Evolutionary conservation across 768 basidiomycete species (phyloP).

Genomic region (Boletus reticulatus): DNA sequence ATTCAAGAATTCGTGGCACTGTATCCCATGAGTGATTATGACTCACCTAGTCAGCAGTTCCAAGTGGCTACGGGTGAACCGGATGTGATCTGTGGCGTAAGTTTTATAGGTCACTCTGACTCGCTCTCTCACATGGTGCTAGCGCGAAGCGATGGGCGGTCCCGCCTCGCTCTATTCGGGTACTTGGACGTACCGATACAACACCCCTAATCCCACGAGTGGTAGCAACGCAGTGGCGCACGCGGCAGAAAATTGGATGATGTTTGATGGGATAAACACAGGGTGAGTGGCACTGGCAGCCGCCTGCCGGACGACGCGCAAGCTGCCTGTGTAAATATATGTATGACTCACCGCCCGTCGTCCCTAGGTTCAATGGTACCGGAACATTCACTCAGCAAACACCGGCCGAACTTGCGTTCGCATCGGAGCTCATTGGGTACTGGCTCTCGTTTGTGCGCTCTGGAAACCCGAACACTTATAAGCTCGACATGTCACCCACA

Average conservation of each 20-base stretch:
- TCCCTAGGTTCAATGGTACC: slow-evolving; percentile 48
- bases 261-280: slow-evolving; percentile 60
- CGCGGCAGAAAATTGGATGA: slow-evolving; percentile 67
- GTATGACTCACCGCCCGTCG: slow-evolving; percentile 17
- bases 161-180: slow-evolving; percentile 35
- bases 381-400: slow-evolving; percentile 47
- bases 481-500: slow-evolving; percentile 46
- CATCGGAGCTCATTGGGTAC: slow-evolving; percentile 59
- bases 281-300: slow-evolving; percentile 39
- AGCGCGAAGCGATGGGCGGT: slow-evolving; percentile 47
- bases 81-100: slow-evolving; percentile 51
- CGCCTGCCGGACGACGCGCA: not conserved
- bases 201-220: slow-evolving; percentile 49
- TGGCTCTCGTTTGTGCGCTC: slow-evolving; percentile 65
- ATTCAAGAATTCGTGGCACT: slow-evolving; percentile 37
- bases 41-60: slow-evolving; percentile 39
- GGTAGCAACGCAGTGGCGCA: slow-evolving; percentile 40
- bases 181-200: slow-evolving; percentile 59
- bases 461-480: slow-evolving; percentile 54
- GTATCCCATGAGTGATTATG: slow-evolving; percentile 45
- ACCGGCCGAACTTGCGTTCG: slow-evolving; percentile 47
- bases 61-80: slow-evolving; percentile 50
- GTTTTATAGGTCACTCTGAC: slow-evolving; percentile 19
- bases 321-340: not conserved
- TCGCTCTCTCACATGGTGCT: not conserved